phyloP scores from a whole-genome alignment of 176 grass and related monocot genomes.

The Typha latifolia region DNA sequence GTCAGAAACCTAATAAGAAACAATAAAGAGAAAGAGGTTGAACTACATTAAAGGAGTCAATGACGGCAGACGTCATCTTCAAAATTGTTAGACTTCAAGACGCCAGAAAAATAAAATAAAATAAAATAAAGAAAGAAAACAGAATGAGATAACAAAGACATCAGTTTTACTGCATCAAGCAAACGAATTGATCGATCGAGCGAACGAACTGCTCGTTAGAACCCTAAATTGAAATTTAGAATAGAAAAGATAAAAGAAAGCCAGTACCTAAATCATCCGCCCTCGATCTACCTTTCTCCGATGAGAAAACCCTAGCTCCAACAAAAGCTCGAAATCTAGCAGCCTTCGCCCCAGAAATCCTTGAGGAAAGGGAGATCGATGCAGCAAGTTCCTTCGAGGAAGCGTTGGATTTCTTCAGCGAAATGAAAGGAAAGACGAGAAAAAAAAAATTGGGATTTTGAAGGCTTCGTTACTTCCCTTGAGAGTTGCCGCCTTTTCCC shows the following conservation, averaged over 20 bases:
- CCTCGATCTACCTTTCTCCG: neutral
- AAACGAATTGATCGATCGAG: neutral
- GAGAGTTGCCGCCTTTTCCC: constrained; percentile 23
- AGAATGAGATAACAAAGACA: no score
- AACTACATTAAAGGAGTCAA: no score
- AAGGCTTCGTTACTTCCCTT: neutral
- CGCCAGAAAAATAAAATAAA: no score
- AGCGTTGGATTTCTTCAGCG: neutral
- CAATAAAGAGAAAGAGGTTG: no score
- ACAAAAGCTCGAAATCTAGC: neutral
- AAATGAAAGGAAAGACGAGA: neutral
- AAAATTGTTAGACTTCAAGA: no score
- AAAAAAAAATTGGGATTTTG: constrained; percentile 11
- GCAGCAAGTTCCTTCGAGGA: neutral
- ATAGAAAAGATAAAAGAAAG: constrained; percentile 3
- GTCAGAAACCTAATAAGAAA: no score
- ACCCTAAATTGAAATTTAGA: neutral
- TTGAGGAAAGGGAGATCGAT: neutral
- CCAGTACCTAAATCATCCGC: constrained; percentile 1
- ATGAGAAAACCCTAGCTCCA: constrained; percentile 20
- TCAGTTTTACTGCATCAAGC: no score
- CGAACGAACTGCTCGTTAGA: constrained; percentile 2
- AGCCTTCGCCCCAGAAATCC: neutral
- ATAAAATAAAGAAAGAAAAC: no score
- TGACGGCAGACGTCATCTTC: no score